Evolutionary conservation across 2,329 filamentous ascomycete genomes (phyloP), one percentile per base, ranked within the genome.

Genomic region (Gliomastix tumulicola): DNA sequence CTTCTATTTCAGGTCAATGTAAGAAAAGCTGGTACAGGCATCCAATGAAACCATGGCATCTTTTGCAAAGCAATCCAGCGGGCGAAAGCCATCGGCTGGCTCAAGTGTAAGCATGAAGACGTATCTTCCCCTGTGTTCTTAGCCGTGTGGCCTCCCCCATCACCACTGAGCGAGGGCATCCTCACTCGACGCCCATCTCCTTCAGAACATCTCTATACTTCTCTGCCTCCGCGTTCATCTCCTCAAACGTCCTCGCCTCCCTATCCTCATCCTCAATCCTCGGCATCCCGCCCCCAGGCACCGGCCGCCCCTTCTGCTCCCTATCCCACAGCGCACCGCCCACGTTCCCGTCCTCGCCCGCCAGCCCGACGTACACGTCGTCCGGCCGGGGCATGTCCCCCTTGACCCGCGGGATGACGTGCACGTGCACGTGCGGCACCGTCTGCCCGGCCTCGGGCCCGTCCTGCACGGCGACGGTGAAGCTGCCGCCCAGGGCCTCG

Each of bases 381-480:
- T 95, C 89, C 6, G 56, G 54, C 36, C 41, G 54, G 21, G 49
- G 65, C 55, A 57, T 71, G 54, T 79, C 70, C 27, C 79, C 73
- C 40, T 64, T 66, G 40, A 66, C 67, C 23, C 89, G 68, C 16
- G 89, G 89, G 37, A 96, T 90, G 34, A 96, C 76, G 64, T 98
- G 92, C 19, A 88, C 84, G 63, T 98, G 92, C 12, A 96, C 79
- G 63, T 98, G 92, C 8, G 87, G 72, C 31, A 98, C 90, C 39
- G 88, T 95, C 72, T 98, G 92, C 0, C 92, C 92, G 2, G 92
- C 88, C 41, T 88, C 87, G 21, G 71, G 66, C 16, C 92, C 92
- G 59, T 98, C 92, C 59, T 98, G 92, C n/a, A 98, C 75, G 0
- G 90, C 89, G 34, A 98, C 81, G 55, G 95, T 97, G 63, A 97